These are phyloP conservation scores for Penicillium sp. DNA, from an alignment of 2,329 filamentous ascomycete genomes.

Conservation along the genomic window DNA sequence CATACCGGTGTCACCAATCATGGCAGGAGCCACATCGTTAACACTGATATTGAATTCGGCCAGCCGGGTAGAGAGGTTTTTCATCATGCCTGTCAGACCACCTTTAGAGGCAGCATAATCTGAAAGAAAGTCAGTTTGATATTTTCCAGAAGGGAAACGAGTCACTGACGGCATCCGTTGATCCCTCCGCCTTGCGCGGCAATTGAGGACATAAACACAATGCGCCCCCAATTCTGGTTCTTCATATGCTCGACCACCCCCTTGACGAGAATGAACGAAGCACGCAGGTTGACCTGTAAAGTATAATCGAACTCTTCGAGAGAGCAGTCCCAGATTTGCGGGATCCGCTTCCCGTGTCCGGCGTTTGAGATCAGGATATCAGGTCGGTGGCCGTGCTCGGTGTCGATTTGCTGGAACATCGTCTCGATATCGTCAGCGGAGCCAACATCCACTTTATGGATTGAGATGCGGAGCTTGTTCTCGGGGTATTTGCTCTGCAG, in stretches of 20 bases:
- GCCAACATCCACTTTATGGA: slow-evolving; percentile 59
- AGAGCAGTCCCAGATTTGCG: slow-evolving; percentile 56
- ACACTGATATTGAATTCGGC: slow-evolving; percentile 62
- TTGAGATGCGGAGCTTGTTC: slow-evolving; percentile 45
- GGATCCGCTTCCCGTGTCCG: slow-evolving; percentile 62
- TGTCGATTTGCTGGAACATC: slow-evolving; percentile 56
- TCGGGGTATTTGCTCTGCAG: slow-evolving; percentile 37
- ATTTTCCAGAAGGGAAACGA: neutral
- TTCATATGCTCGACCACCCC: slow-evolving; percentile 62
- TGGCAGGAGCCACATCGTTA: slow-evolving; percentile 67
- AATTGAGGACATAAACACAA: slow-evolving; percentile 64
- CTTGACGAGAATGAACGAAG: slow-evolving; percentile 62
- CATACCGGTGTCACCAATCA: slow-evolving; percentile 66
- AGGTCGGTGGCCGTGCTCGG: slow-evolving; percentile 53
- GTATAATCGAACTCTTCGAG: slow-evolving; percentile 65
- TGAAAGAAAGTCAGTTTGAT: slow-evolving; percentile 12
- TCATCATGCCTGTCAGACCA: slow-evolving; percentile 64
- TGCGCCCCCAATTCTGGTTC: slow-evolving; percentile 59
- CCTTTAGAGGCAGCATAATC: slow-evolving; percentile 60
- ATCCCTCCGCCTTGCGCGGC: slow-evolving; percentile 62
- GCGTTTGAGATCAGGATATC: slow-evolving; percentile 68
- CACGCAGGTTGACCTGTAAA: slow-evolving; percentile 60
- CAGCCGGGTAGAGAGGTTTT: slow-evolving; percentile 59
- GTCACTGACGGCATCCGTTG: slow-evolving; percentile 55
- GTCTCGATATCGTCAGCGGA: slow-evolving; percentile 52